phyloP scores from a whole-genome alignment of 306 rosid species.

The Sphenostylis stenocarpa region DNA sequence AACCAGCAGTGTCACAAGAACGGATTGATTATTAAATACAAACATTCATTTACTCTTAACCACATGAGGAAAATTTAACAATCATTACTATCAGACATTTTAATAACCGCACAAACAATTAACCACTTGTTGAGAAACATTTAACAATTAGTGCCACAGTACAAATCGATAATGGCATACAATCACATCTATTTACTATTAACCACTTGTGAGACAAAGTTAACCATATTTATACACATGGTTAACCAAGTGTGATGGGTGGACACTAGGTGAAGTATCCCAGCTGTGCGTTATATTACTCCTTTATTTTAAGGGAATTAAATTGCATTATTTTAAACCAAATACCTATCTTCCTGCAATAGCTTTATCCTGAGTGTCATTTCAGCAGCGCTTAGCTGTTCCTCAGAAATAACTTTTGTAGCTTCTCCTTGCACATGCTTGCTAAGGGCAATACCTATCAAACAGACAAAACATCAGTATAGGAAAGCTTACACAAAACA shows the following conservation, averaged over 20 bases:
- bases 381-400: slow-evolving; percentile 75
- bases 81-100: background rate
- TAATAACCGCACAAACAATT: background rate
- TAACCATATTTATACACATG: background rate
- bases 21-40: background rate
- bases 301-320: background rate
- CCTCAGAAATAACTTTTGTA: slow-evolving; percentile 52
- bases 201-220: background rate
- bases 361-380: slow-evolving; percentile 80
- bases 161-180: background rate
- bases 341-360: slow-evolving; percentile 83
- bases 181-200: background rate
- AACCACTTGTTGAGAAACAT: background rate
- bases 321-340: slow-evolving; percentile 10
- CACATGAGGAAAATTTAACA: background rate
- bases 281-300: background rate
- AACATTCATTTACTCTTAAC: background rate
- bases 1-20: background rate
- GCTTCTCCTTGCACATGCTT: slow-evolving; percentile 60
- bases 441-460: slow-evolving; percentile 68
- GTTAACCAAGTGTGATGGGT: background rate
- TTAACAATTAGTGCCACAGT: background rate
- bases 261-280: background rate
- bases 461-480: slow-evolving; percentile 35
- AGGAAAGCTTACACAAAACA: slow-evolving; percentile 8